Conservation (phyloP, 805 yeast genomes). For the Candida cerambycidarum region DNA sequence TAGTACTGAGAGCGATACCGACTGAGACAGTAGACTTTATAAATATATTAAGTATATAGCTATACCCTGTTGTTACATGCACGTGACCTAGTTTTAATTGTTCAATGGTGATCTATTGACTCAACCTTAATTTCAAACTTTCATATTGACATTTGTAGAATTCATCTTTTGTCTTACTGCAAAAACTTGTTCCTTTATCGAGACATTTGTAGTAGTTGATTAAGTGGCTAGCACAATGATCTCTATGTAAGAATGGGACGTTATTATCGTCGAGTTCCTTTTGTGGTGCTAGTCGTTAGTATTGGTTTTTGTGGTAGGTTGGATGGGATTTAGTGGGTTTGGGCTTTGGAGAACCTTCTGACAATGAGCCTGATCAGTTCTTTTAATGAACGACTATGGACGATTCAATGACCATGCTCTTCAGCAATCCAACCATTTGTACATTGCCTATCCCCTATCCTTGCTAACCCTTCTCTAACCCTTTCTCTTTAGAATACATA, state of each 20-base stretch:
- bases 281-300: slow-evolving; percentile 21
- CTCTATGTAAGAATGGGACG: slow-evolving; percentile 46
- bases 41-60: background rate
- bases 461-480: background rate
- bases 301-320: background rate
- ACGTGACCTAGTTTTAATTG: no score
- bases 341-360: no score
- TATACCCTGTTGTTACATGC: no score
- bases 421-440: no score
- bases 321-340: background rate
- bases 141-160: slow-evolving; percentile 46
- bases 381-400: no score
- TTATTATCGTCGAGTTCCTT: slow-evolving; percentile 40
- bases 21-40: no score
- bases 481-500: slow-evolving; percentile 2
- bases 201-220: slow-evolving; percentile 44
- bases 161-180: slow-evolving; percentile 39
- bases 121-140: slow-evolving; percentile 42
- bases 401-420: no score
- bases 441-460: background rate
- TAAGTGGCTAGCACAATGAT: slow-evolving; percentile 44
- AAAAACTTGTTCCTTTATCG: slow-evolving; percentile 43
- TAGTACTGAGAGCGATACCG: no score
- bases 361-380: no score
- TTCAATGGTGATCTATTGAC: no score